phyloP scores from a whole-genome alignment of 169 alveolate species.

The Perkinsus olseni region DNA sequence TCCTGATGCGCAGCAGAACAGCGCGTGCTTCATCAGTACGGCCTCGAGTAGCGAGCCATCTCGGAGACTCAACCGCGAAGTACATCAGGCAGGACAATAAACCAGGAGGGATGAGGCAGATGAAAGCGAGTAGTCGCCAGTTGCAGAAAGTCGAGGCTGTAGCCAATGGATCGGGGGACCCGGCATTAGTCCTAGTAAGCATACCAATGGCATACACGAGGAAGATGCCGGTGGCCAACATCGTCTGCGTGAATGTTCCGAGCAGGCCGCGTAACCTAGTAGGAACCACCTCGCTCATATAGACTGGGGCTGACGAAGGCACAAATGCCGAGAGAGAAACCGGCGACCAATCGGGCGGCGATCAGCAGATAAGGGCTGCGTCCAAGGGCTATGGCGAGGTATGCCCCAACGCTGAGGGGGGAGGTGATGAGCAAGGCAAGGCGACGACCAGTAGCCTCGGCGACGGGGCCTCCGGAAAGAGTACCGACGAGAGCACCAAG shows the following conservation, averaged over 20 bases:
- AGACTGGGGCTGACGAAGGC: not conserved
- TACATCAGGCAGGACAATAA: not conserved
- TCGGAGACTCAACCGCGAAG: not conserved
- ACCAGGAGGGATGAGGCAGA: not conserved
- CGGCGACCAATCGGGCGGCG: not conserved
- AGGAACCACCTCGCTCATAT: not conserved
- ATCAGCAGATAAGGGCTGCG: not conserved
- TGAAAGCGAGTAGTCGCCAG: not conserved
- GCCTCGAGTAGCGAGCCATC: not conserved
- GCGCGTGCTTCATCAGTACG: not conserved
- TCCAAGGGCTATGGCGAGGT: not conserved
- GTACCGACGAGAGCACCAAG: not conserved
- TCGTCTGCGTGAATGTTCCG: not conserved
- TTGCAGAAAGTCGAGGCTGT: not conserved
- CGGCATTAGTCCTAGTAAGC: not conserved
- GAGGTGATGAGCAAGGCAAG: not conserved
- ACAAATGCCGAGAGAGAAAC: not conserved
- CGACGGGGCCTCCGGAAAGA: not conserved
- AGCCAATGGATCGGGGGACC: not conserved
- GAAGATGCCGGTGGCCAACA: not conserved
- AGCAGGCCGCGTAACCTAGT: not conserved
- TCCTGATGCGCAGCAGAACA: too few species aligned
- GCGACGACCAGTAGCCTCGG: not conserved
- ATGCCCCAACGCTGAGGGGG: not conserved
- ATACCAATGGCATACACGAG: not conserved